These are phyloP conservation scores for Penicillium polonicum DNA, from an alignment of 2,329 filamentous ascomycete genomes.

Conservation along the genomic window DNA sequence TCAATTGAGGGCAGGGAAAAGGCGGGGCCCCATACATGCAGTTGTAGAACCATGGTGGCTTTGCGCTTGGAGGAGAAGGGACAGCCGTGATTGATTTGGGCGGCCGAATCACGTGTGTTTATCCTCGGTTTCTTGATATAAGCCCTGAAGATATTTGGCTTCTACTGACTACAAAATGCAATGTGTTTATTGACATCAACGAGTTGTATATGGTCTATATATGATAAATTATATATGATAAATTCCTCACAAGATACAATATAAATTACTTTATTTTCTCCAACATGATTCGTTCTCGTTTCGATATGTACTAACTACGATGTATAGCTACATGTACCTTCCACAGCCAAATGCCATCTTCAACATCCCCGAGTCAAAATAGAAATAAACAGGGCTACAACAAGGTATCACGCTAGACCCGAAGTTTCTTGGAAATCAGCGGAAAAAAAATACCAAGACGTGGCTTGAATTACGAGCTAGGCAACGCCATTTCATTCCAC, in stretches of 20 bases:
- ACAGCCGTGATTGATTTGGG: slow-evolving; percentile 15
- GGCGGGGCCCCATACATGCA: slow-evolving; percentile 88
- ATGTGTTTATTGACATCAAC: background rate
- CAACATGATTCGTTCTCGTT: background rate
- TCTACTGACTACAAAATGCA: background rate
- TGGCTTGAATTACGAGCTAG: slow-evolving; percentile 2
- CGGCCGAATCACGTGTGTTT: slow-evolving; percentile 26
- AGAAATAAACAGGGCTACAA: background rate
- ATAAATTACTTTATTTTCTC: background rate
- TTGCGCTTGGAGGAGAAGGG: slow-evolving; percentile 19
- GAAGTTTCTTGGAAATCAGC: background rate
- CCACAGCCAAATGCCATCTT: background rate
- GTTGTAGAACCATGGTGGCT: slow-evolving; percentile 59
- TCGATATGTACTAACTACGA: background rate
- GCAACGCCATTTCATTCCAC: background rate
- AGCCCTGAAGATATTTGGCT: background rate
- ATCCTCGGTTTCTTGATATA: slow-evolving; percentile 1
- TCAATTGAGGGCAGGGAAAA: slow-evolving; percentile 90
- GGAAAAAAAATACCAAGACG: background rate
- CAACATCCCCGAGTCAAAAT: background rate
- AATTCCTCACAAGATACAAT: background rate
- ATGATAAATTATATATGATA: no score
- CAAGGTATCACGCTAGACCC: background rate
- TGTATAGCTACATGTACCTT: background rate
- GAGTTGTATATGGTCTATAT: background rate